Conservation (phyloP, 75 land plant species). For the Cryptomeria japonica region DNA sequence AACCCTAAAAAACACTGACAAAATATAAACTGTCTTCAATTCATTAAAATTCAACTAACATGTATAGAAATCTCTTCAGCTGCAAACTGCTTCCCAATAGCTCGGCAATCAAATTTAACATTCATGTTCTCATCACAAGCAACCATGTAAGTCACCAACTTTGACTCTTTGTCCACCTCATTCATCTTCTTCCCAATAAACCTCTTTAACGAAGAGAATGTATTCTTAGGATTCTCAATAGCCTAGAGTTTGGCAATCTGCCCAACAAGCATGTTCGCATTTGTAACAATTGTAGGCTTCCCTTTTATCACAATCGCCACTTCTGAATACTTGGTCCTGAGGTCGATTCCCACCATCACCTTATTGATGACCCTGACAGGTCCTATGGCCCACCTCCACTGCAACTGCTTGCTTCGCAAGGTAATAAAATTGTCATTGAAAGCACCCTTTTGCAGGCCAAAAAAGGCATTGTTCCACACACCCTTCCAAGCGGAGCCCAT, state of each 20-base stretch:
- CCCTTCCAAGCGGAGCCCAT: neutral
- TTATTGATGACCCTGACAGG: slow-evolving; percentile 42
- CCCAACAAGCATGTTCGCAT: slow-evolving; percentile 61
- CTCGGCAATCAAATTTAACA: slow-evolving; percentile 87
- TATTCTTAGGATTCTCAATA: slow-evolving; percentile 69
- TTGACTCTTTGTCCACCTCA: slow-evolving; percentile 71
- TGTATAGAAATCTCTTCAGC: slow-evolving; percentile 84
- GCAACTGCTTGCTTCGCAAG: slow-evolving; percentile 9
- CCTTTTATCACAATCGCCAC: slow-evolving; percentile 79
- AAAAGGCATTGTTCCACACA: slow-evolving; percentile 20
- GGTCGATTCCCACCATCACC: slow-evolving; percentile 70
- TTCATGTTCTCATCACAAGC: slow-evolving; percentile 78
- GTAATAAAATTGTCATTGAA: neutral
- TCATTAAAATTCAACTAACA: neutral
- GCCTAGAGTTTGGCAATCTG: slow-evolving; percentile 74
- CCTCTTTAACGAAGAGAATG: slow-evolving; percentile 69
- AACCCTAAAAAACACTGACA: neutral
- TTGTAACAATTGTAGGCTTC: slow-evolving; percentile 66
- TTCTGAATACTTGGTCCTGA: slow-evolving; percentile 71
- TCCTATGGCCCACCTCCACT: slow-evolving; percentile 17
- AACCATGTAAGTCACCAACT: slow-evolving; percentile 68
- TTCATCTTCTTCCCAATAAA: slow-evolving; percentile 71
- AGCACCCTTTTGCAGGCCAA: slow-evolving; percentile 15
- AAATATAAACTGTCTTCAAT: neutral
- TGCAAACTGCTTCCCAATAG: slow-evolving; percentile 80